Base-by-base conservation (phyloP, 163 green algal genomes). In the Chlamydomonas reinhardtii region DNA sequence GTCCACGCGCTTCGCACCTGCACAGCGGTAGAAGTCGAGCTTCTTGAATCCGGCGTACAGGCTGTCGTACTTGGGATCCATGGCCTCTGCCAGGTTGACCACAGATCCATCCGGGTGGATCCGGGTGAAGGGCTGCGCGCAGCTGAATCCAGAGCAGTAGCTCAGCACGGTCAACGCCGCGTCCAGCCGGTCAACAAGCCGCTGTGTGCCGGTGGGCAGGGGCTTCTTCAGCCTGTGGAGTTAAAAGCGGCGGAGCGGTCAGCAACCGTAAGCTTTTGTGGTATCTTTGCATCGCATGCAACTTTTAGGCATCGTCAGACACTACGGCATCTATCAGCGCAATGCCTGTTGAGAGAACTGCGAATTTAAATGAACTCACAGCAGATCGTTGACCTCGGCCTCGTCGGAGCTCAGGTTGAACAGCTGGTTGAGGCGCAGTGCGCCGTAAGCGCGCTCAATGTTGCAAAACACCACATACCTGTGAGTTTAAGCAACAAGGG, bases 151-250 rank as follows among this genome's bases (percentile, higher is more conserved):
- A 5, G 17, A 35, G 48, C 84, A 89, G 75, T 89, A 89, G 19
- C 74, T 25, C 74, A 85, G n/a, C 20, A 84, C 84, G 2, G 84
- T 81, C 32, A 89, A 27, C 12, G 74, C 48, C 12, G 84, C 84
- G 35, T 89, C 66, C 66, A 89, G 75, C 16, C 84, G 74, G 34
- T 76, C 64, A 5, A 80, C 37, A 31, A 89, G 84, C 4, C 75
- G 68, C 24, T 29, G n/a, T 2, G 35, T 54, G 29, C 16, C n/a
- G 22, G 39, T 19, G 14, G 35, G n/a, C 31, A 48, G 43, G 25
- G 72, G 37, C 32, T 29, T 34, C 32, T 27, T 52, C 11, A 74
- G 69, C 9, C 69, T 52, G 69, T 15, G 32, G 4, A 17, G 4
- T 2, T 2, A 74, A 35, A 12, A 17, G 62, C 17, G 64, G 27